phyloP scores from a whole-genome alignment of 148 eudicot genomes.

The Vaccinium myrtillus region DNA sequence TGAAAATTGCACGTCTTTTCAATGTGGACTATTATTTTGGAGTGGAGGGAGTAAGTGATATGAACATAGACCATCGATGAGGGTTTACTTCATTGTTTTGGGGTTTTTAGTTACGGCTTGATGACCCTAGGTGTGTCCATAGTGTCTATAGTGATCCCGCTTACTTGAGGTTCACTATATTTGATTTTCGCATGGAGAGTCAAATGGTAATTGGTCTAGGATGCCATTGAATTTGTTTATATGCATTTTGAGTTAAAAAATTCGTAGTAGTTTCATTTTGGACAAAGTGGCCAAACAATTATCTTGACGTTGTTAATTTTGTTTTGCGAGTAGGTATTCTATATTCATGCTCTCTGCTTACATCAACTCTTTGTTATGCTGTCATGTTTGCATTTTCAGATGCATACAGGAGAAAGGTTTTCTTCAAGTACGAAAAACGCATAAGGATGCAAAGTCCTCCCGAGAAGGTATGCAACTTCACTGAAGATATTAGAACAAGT shows the following conservation, averaged over 20 bases:
- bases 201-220: neutral
- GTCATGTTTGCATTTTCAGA: constrained; percentile 37
- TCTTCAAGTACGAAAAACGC: constrained; percentile 88
- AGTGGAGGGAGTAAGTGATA: neutral
- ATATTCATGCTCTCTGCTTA: neutral
- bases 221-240: neutral
- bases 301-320: neutral
- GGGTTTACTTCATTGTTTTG: neutral
- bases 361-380: neutral
- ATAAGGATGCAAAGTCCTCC: constrained; percentile 73
- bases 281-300: neutral
- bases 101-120: neutral
- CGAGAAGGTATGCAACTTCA: constrained; percentile 33
- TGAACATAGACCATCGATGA: neutral
- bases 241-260: neutral
- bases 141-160: neutral
- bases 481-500: neutral
- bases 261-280: neutral
- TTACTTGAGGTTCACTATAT: neutral
- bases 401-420: constrained; percentile 70
- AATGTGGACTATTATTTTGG: too few species aligned
- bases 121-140: neutral
- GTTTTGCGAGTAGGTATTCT: neutral
- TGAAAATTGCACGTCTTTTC: too few species aligned
- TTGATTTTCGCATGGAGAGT: neutral